Conservation (phyloP, 2,329 filamentous ascomycete species). For the Pseudocercospora cruenta region DNA sequence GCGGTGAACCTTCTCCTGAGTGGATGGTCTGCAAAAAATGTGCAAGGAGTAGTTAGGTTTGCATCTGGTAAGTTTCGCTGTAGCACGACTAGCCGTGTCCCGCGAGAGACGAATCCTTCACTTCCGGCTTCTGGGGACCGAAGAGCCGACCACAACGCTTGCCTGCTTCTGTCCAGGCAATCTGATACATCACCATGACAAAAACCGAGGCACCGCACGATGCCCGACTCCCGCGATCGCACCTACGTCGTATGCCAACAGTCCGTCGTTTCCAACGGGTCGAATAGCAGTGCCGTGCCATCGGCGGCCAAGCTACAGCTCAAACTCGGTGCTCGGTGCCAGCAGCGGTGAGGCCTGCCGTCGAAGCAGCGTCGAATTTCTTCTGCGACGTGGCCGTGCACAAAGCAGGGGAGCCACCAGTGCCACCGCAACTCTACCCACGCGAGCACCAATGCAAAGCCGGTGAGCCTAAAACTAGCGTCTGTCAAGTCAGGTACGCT, state of each 20-base stretch:
- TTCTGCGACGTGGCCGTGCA: constrained; percentile 1
- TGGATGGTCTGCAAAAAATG: neutral
- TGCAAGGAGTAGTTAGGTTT: constrained; percentile 5
- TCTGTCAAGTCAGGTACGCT: constrained; percentile 13
- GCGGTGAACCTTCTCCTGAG: constrained; percentile 11
- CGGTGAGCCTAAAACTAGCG: constrained; percentile 22
- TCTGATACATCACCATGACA: constrained; percentile 2
- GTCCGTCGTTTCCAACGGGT: neutral
- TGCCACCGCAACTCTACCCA: constrained; percentile 6
- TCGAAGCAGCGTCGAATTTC: constrained; percentile 4
- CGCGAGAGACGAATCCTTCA: constrained; percentile 9
- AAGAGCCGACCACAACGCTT: constrained; percentile 7
- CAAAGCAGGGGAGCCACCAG: neutral
- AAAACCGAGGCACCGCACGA: constrained; percentile 4
- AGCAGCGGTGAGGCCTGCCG: neutral
- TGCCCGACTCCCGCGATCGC: neutral
- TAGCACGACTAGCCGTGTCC: constrained; percentile 12
- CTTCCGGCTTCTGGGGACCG: constrained; percentile 9
- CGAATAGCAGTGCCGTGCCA: neutral
- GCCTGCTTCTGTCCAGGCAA: constrained; percentile 1
- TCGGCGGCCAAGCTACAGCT: neutral
- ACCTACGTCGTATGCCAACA: neutral
- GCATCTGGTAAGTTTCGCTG: constrained; percentile 8
- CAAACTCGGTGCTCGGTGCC: neutral
- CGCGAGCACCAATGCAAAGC: constrained; percentile 15